These are phyloP conservation scores for Claviceps sp. DNA, from an alignment of 2,329 filamentous ascomycete genomes.

Conservation along the genomic window DNA sequence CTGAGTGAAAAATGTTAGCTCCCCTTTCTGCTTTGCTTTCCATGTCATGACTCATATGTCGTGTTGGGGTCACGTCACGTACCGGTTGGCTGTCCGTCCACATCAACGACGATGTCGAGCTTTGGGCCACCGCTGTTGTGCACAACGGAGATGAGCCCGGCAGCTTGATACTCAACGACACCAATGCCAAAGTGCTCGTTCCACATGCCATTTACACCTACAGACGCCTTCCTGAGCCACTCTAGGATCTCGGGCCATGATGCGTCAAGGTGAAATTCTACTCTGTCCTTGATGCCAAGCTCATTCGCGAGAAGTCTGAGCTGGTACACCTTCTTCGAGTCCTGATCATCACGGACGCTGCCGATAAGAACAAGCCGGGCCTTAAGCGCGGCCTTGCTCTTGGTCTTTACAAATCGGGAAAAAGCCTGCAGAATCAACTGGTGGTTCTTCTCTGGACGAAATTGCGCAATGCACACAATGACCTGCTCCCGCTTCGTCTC, in stretches of 20 bases:
- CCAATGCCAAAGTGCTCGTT: constrained; percentile 99
- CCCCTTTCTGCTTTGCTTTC: not conserved
- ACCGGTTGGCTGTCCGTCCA: constrained; percentile 71
- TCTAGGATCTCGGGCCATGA: constrained; percentile 77
- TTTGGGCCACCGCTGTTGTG: constrained; percentile 90
- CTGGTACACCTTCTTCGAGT: constrained; percentile 76
- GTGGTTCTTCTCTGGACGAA: constrained; percentile 96
- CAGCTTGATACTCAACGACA: constrained; percentile 95
- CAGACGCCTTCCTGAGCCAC: constrained; percentile 60
- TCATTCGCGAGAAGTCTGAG: constrained; percentile 77
- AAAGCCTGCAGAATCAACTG: constrained; percentile 76
- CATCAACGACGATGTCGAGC: constrained; percentile 74
- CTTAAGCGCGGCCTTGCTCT: constrained; percentile 33
- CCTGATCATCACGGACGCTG: constrained; percentile 74
- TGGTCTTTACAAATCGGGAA: constrained; percentile 53
- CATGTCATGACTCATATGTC: not conserved
- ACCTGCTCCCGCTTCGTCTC: constrained; percentile 57
- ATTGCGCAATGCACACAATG: constrained; percentile 90
- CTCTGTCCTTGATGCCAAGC: constrained; percentile 67
- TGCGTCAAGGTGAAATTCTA: constrained; percentile 82
- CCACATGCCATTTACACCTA: constrained; percentile 98
- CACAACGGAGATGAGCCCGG: constrained; percentile 82
- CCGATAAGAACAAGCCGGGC: constrained; percentile 74
- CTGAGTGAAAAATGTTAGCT: constrained; percentile 23
- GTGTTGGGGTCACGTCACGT: constrained; percentile 13